Conservation (phyloP, 306 rosid species). For the Vachellia collinsii region DNA sequence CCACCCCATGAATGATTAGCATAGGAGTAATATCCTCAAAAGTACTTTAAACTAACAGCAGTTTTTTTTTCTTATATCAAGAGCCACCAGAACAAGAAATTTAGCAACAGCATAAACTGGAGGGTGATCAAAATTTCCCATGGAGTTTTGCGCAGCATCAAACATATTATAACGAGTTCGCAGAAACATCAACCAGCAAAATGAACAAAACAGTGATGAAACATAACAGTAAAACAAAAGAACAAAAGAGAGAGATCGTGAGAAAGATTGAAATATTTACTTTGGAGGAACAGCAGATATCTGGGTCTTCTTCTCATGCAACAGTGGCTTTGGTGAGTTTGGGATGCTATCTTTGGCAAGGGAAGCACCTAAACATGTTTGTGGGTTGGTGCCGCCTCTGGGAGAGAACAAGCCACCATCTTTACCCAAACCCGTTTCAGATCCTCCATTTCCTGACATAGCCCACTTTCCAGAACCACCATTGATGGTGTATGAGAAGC, state of each 20-base stretch:
- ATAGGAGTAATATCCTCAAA: constrained; percentile 17
- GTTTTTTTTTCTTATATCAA: neutral
- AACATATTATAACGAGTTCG: neutral
- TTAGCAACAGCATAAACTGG: neutral
- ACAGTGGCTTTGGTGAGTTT: constrained; percentile 59
- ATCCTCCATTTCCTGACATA: no score
- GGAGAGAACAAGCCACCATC: constrained; percentile 1
- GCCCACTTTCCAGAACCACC: no score
- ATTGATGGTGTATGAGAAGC: no score
- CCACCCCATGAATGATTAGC: constrained; percentile 1
- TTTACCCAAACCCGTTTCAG: no score
- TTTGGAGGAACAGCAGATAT: constrained; percentile 71
- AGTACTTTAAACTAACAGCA: neutral
- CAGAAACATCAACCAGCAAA: constrained; percentile 19
- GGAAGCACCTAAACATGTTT: constrained; percentile 30
- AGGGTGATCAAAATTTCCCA: constrained; percentile 5
- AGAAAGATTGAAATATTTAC: constrained; percentile 54
- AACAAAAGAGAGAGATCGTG: constrained; percentile 15
- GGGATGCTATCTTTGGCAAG: constrained; percentile 59
- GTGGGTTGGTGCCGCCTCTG: neutral
- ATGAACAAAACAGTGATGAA: neutral
- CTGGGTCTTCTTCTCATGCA: constrained; percentile 77
- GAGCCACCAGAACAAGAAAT: no score
- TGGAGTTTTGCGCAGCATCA: neutral
- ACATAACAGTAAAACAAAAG: neutral